These are phyloP conservation scores for Apiospora aurea DNA, from an alignment of 2,329 filamentous ascomycete genomes.

Conservation along the genomic window DNA sequence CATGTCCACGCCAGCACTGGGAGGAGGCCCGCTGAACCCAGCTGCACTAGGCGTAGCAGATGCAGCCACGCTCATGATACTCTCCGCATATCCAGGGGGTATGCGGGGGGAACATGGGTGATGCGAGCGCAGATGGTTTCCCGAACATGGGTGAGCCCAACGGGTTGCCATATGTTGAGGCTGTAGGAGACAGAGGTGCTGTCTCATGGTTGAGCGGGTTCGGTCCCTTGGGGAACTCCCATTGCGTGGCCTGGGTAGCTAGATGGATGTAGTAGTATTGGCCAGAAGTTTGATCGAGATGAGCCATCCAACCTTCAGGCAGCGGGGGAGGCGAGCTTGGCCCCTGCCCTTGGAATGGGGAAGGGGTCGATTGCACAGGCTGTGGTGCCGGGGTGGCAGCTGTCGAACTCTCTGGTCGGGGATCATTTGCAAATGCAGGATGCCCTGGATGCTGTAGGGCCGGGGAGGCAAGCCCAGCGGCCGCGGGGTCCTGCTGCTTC, in stretches of 20 bases:
- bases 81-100: slow-evolving; percentile 86
- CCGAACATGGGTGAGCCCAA: slow-evolving; percentile 73
- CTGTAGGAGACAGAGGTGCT: slow-evolving; percentile 81
- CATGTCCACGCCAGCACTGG: slow-evolving; percentile 87
- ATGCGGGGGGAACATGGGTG: slow-evolving; percentile 83
- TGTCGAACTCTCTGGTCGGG: slow-evolving; percentile 58
- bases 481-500: slow-evolving; percentile 37
- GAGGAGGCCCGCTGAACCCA: slow-evolving; percentile 90
- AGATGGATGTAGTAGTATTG: slow-evolving; percentile 99
- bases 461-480: slow-evolving; percentile 51
- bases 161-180: slow-evolving; percentile 78
- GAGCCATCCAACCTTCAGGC: slow-evolving; percentile 97
- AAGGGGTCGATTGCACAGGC: slow-evolving; percentile 48
- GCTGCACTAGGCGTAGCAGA: slow-evolving; percentile 76
- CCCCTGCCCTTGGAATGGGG: slow-evolving; percentile 54
- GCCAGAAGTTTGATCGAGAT: slow-evolving; percentile 92
- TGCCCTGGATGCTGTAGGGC: slow-evolving; percentile 70
- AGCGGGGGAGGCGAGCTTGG: slow-evolving; percentile 89
- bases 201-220: slow-evolving; percentile 87
- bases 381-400: slow-evolving; percentile 52
- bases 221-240: slow-evolving; percentile 97
- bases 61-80: slow-evolving; percentile 81
- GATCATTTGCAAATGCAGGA: slow-evolving; percentile 90
- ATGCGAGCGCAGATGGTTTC: slow-evolving; percentile 73
- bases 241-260: slow-evolving; percentile 93